Evolutionary conservation across 768 basidiomycete genomes (phyloP).

Genomic region (Termitomyces sp.): DNA sequence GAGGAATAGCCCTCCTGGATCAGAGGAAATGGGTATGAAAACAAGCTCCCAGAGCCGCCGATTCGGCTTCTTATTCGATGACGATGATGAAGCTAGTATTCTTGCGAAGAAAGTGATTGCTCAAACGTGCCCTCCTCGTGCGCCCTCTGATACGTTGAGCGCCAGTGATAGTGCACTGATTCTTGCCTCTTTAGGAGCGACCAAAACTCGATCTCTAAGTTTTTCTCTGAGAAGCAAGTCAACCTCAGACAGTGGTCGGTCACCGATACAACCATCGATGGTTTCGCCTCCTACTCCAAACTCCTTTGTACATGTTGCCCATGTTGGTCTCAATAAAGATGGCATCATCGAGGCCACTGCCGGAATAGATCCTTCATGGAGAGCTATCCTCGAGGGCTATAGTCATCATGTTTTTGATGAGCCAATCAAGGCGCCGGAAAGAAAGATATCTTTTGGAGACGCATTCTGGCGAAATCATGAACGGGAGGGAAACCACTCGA

Average conservation of each 20-base stretch:
- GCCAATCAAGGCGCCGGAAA: constrained; percentile 19
- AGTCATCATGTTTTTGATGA: constrained; percentile 4
- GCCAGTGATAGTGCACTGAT: constrained; percentile 3
- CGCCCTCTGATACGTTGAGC: constrained; percentile 10
- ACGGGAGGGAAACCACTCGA: constrained; percentile 6
- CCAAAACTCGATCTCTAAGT: constrained; percentile 21
- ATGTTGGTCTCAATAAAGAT: constrained; percentile 50
- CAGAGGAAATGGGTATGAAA: constrained; percentile 38
- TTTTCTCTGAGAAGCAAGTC: constrained; percentile 35
- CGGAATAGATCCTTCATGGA: constrained; percentile 51
- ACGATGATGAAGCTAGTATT: constrained; percentile 39
- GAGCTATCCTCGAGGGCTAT: constrained; percentile 27
- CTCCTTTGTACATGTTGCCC: constrained; percentile 62
- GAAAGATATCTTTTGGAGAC: constrained; percentile 24
- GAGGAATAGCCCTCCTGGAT: constrained; percentile 22
- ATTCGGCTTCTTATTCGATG: constrained; percentile 47
- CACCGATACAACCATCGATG: constrained; percentile 30
- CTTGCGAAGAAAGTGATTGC: constrained; percentile 34
- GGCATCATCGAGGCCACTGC: constrained; percentile 49
- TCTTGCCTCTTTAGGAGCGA: constrained; percentile 10
- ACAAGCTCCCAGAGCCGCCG: constrained; percentile 42
- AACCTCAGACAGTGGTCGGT: constrained; percentile 18
- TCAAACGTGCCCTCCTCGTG: constrained; percentile 21
- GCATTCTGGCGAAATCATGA: constrained; percentile 28
- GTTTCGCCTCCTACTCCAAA: constrained; percentile 55